Conservation (phyloP, 73 alveolate species). For the Breviolum minutum region DNA sequence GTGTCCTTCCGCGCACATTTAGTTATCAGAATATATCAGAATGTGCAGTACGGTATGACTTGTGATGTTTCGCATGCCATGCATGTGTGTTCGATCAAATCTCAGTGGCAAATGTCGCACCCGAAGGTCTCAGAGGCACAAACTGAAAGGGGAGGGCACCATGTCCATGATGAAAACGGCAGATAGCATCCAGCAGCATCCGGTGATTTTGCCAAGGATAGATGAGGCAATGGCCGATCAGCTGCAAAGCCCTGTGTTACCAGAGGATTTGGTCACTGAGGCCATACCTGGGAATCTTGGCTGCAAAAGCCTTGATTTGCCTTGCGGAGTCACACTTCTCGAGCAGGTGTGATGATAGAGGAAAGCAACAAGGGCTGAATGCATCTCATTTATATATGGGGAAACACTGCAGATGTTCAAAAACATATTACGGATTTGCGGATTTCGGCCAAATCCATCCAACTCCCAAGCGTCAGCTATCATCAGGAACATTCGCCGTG, state of each 20-base stretch:
- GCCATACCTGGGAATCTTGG: constrained; percentile 87
- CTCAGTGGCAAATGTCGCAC: too few species aligned
- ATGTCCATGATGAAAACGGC: constrained; percentile 64
- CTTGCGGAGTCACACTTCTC: too few species aligned
- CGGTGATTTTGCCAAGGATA: constrained; percentile 16
- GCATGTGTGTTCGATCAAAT: too few species aligned
- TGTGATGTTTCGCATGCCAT: too few species aligned
- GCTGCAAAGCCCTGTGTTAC: constrained; percentile 93
- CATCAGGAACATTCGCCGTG: constrained; percentile 97
- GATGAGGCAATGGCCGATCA: constrained; percentile 95
- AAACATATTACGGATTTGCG: background rate
- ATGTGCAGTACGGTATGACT: too few species aligned
- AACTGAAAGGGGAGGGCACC: background rate
- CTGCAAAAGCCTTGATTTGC: background rate
- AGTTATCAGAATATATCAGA: too few species aligned
- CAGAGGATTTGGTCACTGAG: constrained; percentile 96
- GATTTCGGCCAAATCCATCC: background rate
- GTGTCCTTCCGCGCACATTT: too few species aligned
- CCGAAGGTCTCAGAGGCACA: too few species aligned
- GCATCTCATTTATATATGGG: too few species aligned
- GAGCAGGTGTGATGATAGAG: too few species aligned
- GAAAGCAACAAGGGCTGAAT: too few species aligned
- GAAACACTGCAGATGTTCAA: too few species aligned
- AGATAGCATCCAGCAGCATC: constrained; percentile 42
- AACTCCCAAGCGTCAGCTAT: background rate